phyloP scores from a whole-genome alignment of 768 basidiomycete genomes.

The Coprinellus micaceus region DNA sequence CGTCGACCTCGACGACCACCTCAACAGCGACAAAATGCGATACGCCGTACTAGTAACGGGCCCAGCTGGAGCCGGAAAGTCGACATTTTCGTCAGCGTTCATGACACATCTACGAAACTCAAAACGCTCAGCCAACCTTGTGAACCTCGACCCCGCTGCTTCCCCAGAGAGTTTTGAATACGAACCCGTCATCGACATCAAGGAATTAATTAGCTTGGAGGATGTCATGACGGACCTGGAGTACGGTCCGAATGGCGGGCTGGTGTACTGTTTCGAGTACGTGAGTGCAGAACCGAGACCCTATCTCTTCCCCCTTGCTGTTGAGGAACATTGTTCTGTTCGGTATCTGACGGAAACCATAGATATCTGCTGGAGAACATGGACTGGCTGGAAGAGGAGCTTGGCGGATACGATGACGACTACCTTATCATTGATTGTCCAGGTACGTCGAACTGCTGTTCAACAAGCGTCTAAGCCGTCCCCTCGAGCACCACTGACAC shows the following conservation, averaged over 20 bases:
- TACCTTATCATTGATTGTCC: conserved; percentile 93
- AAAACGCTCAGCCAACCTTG: conserved; percentile 82
- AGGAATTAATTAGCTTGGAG: conserved; percentile 84
- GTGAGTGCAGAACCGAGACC: conserved; percentile 45
- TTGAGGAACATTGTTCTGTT: background rate
- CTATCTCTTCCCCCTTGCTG: background rate
- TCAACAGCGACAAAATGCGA: conserved; percentile 54
- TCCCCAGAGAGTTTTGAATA: conserved; percentile 83
- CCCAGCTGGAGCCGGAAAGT: conserved; percentile 98
- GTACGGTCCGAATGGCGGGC: conserved; percentile 94
- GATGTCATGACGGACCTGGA: conserved; percentile 96
- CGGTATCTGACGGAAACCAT: conserved; percentile 7
- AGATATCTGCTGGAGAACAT: conserved; percentile 97
- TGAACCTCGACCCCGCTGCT: conserved; percentile 97
- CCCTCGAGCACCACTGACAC: background rate
- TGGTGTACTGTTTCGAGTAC: conserved; percentile 99
- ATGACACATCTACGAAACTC: conserved; percentile 84
- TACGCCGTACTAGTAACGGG: conserved; percentile 89
- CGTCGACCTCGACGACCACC: conserved; percentile 5
- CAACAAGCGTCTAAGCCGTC: background rate
- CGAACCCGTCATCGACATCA: conserved; percentile 90
- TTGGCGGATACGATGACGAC: conserved; percentile 93
- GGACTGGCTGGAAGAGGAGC: conserved; percentile 96
- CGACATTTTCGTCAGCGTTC: conserved; percentile 85
- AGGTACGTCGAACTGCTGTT: conserved; percentile 38